These are phyloP conservation scores for Phytophthora syringae DNA, from an alignment of 352 stramenopile genomes.

Conservation along the genomic window DNA sequence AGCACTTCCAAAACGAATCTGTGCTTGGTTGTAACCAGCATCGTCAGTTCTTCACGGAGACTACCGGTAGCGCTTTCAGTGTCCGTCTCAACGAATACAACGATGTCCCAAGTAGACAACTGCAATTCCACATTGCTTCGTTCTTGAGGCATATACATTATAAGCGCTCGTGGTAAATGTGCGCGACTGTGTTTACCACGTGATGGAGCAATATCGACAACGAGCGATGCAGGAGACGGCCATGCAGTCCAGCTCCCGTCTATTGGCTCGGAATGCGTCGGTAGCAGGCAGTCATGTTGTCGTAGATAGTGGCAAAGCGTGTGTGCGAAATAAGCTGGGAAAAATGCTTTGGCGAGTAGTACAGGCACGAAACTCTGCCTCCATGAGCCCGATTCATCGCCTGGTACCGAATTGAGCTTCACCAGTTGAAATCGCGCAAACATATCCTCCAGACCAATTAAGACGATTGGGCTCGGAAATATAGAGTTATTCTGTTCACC, in stretches of 20 bases:
- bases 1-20: constrained; percentile 53
- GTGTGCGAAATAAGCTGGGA: constrained; percentile 35
- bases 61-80: constrained; percentile 2
- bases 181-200: constrained; percentile 25
- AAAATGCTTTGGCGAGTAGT: constrained; percentile 49
- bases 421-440: neutral
- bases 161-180: constrained; percentile 31
- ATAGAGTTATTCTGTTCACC: neutral
- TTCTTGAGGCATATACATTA: constrained; percentile 21
- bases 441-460: constrained; percentile 20
- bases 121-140: constrained; percentile 14
- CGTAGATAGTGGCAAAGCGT: constrained; percentile 22
- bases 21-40: constrained; percentile 45
- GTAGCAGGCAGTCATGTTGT: neutral
- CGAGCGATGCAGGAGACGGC: constrained; percentile 15
- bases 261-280: neutral
- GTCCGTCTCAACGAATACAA: constrained; percentile 15
- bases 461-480: neutral
- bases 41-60: constrained; percentile 28
- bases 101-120: constrained; percentile 20
- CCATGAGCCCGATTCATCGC: neutral
- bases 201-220: constrained; percentile 22
- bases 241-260: constrained; percentile 24
- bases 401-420: neutral
- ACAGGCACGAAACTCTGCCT: constrained; percentile 11